Conservation (phyloP, 78 protist species). For the Anaeramoeba flamelloides region DNA sequence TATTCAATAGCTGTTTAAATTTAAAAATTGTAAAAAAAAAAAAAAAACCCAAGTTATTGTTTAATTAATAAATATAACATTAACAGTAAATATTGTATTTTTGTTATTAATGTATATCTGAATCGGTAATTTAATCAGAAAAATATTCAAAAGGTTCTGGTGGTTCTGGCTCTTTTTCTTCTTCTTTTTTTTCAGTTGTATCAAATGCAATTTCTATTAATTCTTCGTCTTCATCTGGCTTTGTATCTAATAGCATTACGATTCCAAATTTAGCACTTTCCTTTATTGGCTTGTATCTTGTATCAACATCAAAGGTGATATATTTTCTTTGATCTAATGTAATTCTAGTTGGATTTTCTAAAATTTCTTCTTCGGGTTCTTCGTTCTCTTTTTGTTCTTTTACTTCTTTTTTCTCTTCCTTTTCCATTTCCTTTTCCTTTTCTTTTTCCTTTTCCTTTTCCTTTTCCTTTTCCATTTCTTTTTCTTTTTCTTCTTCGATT, state of each 20-base stretch:
- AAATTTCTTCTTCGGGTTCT: not conserved
- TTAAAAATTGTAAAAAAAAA: too few relatives aligned
- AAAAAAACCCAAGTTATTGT: too few relatives aligned
- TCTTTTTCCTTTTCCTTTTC: slow-evolving; percentile 19
- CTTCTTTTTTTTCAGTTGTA: too few relatives aligned
- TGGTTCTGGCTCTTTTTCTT: too few relatives aligned
- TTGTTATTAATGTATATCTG: too few relatives aligned
- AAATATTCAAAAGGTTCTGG: too few relatives aligned
- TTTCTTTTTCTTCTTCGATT: not conserved
- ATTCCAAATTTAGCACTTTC: slow-evolving; percentile 10
- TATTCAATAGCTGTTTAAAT: too few relatives aligned
- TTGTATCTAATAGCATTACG: not conserved
- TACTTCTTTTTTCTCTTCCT: slow-evolving; percentile 4
- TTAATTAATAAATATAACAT: too few relatives aligned
- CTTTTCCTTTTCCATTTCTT: slow-evolving; percentile 7
- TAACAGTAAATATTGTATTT: too few relatives aligned
- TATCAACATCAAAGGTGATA: not conserved
- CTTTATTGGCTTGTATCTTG: not conserved
- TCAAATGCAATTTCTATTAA: not conserved
- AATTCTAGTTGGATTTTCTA: slow-evolving; percentile 2
- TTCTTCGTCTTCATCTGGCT: not conserved
- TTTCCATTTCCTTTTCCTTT: slow-evolving; percentile 26
- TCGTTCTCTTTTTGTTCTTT: not conserved
- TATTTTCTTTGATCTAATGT: not conserved
- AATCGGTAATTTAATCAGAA: too few relatives aligned